Evolutionary conservation across 352 stramenopile species (phyloP).

Genomic region (Phytophthora ohioensis): DNA sequence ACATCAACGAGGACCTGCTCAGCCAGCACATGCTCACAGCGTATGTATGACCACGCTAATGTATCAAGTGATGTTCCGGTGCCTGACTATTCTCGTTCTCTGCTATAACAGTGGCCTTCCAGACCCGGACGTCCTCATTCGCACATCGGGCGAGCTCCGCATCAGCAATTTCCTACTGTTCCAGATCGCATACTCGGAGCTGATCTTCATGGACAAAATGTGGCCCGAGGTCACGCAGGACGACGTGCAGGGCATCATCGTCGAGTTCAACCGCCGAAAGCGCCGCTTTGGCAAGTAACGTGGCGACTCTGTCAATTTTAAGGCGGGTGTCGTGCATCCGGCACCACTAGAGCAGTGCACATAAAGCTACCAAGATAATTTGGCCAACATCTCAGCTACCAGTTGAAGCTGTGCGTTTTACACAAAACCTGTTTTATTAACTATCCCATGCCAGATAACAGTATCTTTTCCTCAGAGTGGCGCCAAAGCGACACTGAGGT

Average conservation of each 20-base stretch:
- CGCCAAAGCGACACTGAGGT: conserved; percentile 16
- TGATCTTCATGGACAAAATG: conserved; percentile 96
- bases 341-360: conserved; percentile 15
- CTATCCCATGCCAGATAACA: neutral
- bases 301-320: neutral
- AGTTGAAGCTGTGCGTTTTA: neutral
- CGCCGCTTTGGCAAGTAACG: conserved; percentile 91
- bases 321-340: neutral
- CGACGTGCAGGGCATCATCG: conserved; percentile 81
- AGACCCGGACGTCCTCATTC: conserved; percentile 95
- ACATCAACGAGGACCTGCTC: conserved; percentile 86
- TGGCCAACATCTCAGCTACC: no score
- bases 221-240: conserved; percentile 94
- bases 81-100: conserved; percentile 1
- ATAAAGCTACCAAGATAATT: conserved; percentile 3
- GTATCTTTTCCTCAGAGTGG: conserved; percentile 4
- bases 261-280: conserved; percentile 89
- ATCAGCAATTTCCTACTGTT: conserved; percentile 98
- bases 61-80: no score
- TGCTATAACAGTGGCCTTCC: conserved; percentile 68
- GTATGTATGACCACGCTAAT: conserved; percentile 48
- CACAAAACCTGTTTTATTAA: neutral
- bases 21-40: conserved; percentile 80
- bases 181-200: conserved; percentile 95
- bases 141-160: conserved; percentile 94